Evolutionary conservation across 768 basidiomycete species (phyloP), one percentile per base, ranked within the genome.

Genomic region (Leccinum subtestaceum): DNA sequence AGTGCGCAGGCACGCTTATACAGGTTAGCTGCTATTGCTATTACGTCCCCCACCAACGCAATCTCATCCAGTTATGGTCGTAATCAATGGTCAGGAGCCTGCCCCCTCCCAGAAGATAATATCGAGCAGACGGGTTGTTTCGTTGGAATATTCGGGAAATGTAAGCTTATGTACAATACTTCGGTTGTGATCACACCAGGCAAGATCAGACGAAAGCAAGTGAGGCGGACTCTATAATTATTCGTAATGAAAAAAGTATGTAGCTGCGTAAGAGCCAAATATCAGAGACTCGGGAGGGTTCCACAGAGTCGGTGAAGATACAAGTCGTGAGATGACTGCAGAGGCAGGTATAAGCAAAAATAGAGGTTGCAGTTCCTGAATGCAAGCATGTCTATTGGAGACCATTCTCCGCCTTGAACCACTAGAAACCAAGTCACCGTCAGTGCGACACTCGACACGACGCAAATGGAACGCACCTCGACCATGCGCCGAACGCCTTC

Each of bases 401-500:
- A 19, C 65, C 59, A 0, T 74, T 74, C 53, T 72, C 73, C 21
- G 57, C 60, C 57, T 74, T 72, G 60, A 72, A 72, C 61, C 58
- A 71, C 72, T 72, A 10, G 32, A 43, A 53, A 12, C 5, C 19
- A 4, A 40, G 1, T 7, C 36, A 15, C 17, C 32, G 29, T 67
- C 46, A 65, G 54, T 8, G 21, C 0, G 31, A 29, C 32, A 32
- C n/a, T 6, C 25, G n/a, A 40, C 32, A 21, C 34, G 2, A n/a
- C 1, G 34, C 25, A n/a, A 23, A 11, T 5, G n/a, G 38, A 3
- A 23, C 87, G 58, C 64, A 90, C 91, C 72, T 88, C 87, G 3
- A 93, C 82, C 73, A 86, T 90, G 62, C 79, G 80, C 75, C 83
- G 81, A 52, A 97, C 81, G 27, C 95, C 97, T 62, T 98, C 95